A percentile compares a stretch with the other conserved stretches of the same genome.
Evolutionary conservation across 1,284 basidiomycete genomes (phyloP).

Genomic region (Coriolopsis trogii): DNA sequence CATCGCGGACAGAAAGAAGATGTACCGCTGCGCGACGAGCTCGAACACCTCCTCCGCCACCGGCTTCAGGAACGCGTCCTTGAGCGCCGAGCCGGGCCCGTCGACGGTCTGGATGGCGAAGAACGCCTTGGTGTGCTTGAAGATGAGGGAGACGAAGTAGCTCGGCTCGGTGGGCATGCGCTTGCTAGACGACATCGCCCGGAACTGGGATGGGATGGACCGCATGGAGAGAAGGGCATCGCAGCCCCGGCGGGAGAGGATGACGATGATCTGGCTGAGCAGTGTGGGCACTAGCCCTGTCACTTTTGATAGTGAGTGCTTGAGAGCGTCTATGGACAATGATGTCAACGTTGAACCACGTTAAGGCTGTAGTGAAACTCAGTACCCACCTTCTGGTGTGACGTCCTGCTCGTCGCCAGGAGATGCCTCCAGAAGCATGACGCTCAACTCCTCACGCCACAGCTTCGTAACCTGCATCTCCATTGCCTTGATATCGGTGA

Average conservation of each 20-base stretch:
- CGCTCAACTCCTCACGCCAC: slow-evolving; percentile 69
- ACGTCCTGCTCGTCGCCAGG: slow-evolving; percentile 36
- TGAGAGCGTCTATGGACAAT: slow-evolving; percentile 54
- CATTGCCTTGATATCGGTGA: slow-evolving; percentile 67
- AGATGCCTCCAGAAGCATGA: slow-evolving; percentile 52
- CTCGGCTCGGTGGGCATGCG: slow-evolving; percentile 75
- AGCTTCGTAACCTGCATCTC: slow-evolving; percentile 51
- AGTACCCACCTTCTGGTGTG: slow-evolving; percentile 53
- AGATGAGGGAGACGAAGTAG: slow-evolving; percentile 81
- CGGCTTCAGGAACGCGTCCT: slow-evolving; percentile 50
- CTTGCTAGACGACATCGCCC: slow-evolving; percentile 75
- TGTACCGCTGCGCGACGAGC: slow-evolving; percentile 71
- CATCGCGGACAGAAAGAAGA: slow-evolving; percentile 75
- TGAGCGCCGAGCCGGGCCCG: slow-evolving; percentile 60
- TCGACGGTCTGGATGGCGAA: slow-evolving; percentile 64
- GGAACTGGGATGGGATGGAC: slow-evolving; percentile 86
- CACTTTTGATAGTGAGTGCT: slow-evolving; percentile 50
- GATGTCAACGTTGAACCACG: not conserved
- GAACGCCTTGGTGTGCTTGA: slow-evolving; percentile 82
- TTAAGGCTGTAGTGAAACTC: no score
- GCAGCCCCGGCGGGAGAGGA: slow-evolving; percentile 78
- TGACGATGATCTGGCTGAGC: slow-evolving; percentile 66
- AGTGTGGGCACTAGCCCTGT: slow-evolving; percentile 54
- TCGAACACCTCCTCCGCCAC: slow-evolving; percentile 76
- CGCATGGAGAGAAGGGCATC: slow-evolving; percentile 88